Conservation (phyloP, 2,329 filamentous ascomycete genomes). For the Talaromyces sp. region DNA sequence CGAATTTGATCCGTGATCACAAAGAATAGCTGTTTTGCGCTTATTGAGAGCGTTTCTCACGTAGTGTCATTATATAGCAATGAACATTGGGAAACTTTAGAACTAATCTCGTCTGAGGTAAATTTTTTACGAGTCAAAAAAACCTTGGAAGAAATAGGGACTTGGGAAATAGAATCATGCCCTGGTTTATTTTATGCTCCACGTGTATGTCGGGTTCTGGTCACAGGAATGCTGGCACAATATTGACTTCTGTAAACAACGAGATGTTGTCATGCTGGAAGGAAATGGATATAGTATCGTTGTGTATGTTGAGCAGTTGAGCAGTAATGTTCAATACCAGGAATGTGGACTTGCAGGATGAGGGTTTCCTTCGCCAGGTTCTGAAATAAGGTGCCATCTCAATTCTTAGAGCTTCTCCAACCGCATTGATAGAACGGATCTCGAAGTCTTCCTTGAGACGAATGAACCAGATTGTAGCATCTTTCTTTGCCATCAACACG, state of each 20-base stretch:
- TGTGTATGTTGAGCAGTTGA: not conserved
- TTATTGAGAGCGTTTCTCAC: not conserved
- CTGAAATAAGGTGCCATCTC: not conserved
- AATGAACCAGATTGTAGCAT: not conserved
- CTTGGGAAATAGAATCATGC: not conserved
- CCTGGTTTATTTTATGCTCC: not conserved
- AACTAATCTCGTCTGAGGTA: not conserved
- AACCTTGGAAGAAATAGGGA: no score
- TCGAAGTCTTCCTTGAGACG: not conserved
- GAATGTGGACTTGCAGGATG: not conserved
- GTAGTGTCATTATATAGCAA: not conserved
- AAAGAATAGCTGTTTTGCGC: not conserved
- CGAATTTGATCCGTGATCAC: not conserved
- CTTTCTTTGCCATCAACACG: no score
- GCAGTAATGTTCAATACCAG: not conserved
- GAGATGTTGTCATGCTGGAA: not conserved
- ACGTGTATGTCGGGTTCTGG: not conserved
- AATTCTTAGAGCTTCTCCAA: not conserved
- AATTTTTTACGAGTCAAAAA: no score
- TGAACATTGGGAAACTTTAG: no score
- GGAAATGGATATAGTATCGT: not conserved
- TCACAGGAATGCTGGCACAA: slow-evolving; percentile 6
- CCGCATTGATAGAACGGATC: no score
- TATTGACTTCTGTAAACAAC: not conserved
- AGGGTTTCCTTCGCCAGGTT: not conserved